A percentile compares a stretch with the other conserved stretches of the same genome.
phyloP scores from a whole-genome alignment of 106 monocot species.

The Phalaenopsis aphrodite region DNA sequence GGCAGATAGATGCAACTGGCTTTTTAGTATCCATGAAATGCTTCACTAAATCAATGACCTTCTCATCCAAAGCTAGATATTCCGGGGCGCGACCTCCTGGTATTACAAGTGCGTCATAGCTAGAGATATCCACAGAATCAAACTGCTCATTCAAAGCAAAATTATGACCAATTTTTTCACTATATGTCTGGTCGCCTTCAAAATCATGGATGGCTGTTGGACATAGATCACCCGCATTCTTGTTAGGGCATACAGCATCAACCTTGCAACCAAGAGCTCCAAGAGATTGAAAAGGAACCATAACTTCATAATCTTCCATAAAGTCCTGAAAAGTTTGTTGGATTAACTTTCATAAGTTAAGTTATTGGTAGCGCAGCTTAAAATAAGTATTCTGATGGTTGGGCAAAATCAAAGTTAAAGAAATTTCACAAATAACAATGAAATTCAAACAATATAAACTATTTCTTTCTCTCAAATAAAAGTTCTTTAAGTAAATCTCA shows the following conservation, averaged over 20 bases:
- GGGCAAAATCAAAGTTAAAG: neutral
- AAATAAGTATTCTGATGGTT: neutral
- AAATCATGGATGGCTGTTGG: constrained; percentile 91
- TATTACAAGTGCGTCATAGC: constrained; percentile 82
- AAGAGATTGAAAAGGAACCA: constrained; percentile 88
- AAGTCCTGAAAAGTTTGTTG: constrained; percentile 44
- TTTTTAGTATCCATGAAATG: constrained; percentile 65
- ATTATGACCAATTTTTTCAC: constrained; percentile 83
- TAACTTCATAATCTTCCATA: constrained; percentile 97
- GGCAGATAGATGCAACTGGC: constrained; percentile 92
- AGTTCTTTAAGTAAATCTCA: neutral
- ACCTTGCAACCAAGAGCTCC: constrained; percentile 77
- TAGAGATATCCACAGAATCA: constrained; percentile 34
- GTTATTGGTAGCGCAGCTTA: too few species aligned
- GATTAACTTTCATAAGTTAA: neutral
- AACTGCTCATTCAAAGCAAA: constrained; percentile 53
- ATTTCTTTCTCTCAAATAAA: neutral
- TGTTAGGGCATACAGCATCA: constrained; percentile 73
- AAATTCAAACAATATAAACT: neutral
- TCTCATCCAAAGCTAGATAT: constrained; percentile 73
- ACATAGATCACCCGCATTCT: constrained; percentile 65
- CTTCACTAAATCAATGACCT: constrained; percentile 67
- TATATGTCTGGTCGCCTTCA: constrained; percentile 93
- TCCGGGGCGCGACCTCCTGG: constrained; percentile 90
- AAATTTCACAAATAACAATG: neutral